phyloP scores from a whole-genome alignment of 148 eudicot species.

The Vaccinium myrtillus region DNA sequence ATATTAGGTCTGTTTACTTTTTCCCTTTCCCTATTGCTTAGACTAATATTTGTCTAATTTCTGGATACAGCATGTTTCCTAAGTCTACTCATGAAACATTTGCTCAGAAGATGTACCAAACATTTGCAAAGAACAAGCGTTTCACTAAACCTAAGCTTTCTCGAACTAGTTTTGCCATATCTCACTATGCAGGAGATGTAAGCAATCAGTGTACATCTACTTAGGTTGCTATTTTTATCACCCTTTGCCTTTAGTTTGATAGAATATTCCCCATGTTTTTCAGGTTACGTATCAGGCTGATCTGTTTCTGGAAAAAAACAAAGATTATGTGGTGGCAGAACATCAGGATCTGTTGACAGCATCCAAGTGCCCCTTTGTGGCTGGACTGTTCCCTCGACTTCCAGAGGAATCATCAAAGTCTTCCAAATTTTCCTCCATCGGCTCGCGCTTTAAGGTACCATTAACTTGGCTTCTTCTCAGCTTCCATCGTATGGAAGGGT shows the following conservation, averaged over 20 bases:
- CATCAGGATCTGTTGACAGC: constrained; percentile 93
- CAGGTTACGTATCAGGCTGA: constrained; percentile 95
- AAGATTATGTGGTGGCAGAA: constrained; percentile 98
- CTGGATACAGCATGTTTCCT: constrained; percentile 88
- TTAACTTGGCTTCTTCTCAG: background rate
- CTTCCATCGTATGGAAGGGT: background rate
- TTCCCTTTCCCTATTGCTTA: constrained; percentile 4
- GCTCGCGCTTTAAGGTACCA: constrained; percentile 91
- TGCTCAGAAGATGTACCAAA: constrained; percentile 97
- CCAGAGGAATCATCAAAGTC: constrained; percentile 92
- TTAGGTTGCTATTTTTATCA: background rate
- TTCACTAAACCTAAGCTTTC: constrained; percentile 97
- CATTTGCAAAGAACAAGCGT: constrained; percentile 78
- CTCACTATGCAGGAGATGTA: constrained; percentile 99
- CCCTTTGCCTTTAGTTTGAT: constrained; percentile 1
- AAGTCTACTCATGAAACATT: constrained; percentile 98
- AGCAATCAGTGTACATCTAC: constrained; percentile 4
- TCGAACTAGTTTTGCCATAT: constrained; percentile 89
- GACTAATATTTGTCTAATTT: constrained; percentile 15
- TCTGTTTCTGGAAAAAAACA: constrained; percentile 92
- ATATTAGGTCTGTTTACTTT: background rate
- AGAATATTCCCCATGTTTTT: constrained; percentile 18
- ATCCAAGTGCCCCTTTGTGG: constrained; percentile 86
- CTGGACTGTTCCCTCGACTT: constrained; percentile 80
- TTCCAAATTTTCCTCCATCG: constrained; percentile 97